phyloP scores from a whole-genome alignment of 441 rosid genomes.

The Manihot esculenta region DNA sequence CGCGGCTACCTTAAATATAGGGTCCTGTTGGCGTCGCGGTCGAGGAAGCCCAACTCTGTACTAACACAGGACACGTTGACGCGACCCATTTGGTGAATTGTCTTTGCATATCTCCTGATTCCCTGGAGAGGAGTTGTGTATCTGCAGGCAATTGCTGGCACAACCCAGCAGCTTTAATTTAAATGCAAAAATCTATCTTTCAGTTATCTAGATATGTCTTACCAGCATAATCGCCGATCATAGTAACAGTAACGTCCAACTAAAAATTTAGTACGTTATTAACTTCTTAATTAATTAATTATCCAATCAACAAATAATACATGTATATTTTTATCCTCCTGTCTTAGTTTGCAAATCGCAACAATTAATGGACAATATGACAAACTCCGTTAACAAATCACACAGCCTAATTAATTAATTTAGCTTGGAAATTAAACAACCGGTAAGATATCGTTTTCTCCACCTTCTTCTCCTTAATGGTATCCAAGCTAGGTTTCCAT shows the following conservation, averaged over 20 bases:
- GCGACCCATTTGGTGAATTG: conserved; percentile 63
- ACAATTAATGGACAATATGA: too few species aligned
- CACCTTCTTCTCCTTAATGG: conserved; percentile 67
- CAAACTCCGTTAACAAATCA: too few species aligned
- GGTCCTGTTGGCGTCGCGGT: conserved; percentile 84
- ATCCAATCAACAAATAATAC: too few species aligned
- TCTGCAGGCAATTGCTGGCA: conserved; percentile 52
- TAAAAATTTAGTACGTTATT: too few species aligned
- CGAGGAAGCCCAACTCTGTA: conserved; percentile 53
- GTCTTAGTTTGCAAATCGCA: neutral
- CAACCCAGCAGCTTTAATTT: too few species aligned
- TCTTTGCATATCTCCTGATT: conserved; percentile 49
- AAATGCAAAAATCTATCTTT: too few species aligned
- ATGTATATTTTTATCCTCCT: too few species aligned
- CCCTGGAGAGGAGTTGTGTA: conserved; percentile 82
- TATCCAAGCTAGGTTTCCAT: conserved; percentile 87
- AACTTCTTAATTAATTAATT: too few species aligned
- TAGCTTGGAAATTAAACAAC: conserved; percentile 40
- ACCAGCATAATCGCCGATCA: conserved; percentile 98
- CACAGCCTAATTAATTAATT: neutral
- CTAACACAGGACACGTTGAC: conserved; percentile 55
- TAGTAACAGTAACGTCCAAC: conserved; percentile 52
- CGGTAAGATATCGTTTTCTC: conserved; percentile 49
- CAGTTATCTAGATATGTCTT: neutral
- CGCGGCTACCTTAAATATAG: conserved; percentile 48